Evolutionary conservation across 2,329 filamentous ascomycete species (phyloP).

Genomic region (Tricladium varicosporioides): DNA sequence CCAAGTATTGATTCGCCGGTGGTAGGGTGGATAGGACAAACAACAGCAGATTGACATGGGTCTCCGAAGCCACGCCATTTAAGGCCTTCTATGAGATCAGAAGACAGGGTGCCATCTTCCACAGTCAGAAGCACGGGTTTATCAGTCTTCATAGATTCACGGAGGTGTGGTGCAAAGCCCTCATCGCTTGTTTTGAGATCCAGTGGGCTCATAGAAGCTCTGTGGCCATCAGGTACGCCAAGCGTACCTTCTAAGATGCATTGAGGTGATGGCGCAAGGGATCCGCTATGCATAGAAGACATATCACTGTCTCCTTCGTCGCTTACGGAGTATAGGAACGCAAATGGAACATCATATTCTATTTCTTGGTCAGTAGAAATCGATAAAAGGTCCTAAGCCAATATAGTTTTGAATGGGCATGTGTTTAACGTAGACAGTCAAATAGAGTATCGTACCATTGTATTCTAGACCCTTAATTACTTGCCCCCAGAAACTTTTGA

Average conservation of each 20-base stretch:
- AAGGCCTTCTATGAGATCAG: slow-evolving; percentile 62
- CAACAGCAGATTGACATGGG: slow-evolving; percentile 65
- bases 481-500: slow-evolving; percentile 71
- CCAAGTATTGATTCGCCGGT: slow-evolving; percentile 70
- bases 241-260: slow-evolving; percentile 70
- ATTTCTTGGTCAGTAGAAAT: slow-evolving; percentile 4
- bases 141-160: slow-evolving; percentile 69
- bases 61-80: slow-evolving; percentile 71
- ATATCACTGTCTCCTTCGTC: slow-evolving; percentile 71
- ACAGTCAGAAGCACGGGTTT: slow-evolving; percentile 66
- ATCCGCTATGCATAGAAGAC: slow-evolving; percentile 69
- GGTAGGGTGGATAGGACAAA: slow-evolving; percentile 77
- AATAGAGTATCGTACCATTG: slow-evolving; percentile 46
- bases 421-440: background rate
- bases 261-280: slow-evolving; percentile 57
- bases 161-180: slow-evolving; percentile 74
- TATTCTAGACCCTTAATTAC: slow-evolving; percentile 67
- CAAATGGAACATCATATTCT: slow-evolving; percentile 71
- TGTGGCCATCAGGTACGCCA: slow-evolving; percentile 65
- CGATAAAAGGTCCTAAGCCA: background rate
- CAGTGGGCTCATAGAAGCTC: slow-evolving; percentile 56
- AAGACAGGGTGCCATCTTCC: slow-evolving; percentile 64
- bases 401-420: background rate
- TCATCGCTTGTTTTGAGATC: slow-evolving; percentile 68
- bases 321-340: slow-evolving; percentile 71